A percentile compares a stretch with the other conserved stretches of the same genome.
phyloP scores from a whole-genome alignment of 139 green algal genomes.

The Coccomyxa sp. region DNA sequence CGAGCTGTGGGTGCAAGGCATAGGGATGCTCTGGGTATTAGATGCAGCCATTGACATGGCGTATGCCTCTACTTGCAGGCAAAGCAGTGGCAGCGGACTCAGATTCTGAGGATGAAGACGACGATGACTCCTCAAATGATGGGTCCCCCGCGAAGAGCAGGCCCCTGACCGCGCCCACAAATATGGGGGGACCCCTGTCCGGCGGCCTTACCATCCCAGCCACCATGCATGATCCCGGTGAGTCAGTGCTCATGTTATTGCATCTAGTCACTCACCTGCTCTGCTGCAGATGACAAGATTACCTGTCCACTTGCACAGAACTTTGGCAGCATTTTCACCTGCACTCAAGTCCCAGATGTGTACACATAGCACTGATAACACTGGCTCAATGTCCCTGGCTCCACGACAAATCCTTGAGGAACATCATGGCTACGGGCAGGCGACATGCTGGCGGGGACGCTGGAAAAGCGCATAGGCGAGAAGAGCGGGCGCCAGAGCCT shows the following conservation, averaged over 20 bases:
- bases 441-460: constrained; percentile 34
- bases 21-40: too few relatives aligned
- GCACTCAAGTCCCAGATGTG: too few relatives aligned
- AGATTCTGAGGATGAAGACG: constrained; percentile 17
- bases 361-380: constrained; percentile 14
- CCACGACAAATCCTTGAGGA: too few relatives aligned
- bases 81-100: neutral
- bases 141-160: neutral
- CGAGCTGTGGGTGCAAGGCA: too few relatives aligned
- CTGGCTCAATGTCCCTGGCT: too few relatives aligned
- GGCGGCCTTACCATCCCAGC: constrained; percentile 18
- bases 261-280: too few relatives aligned
- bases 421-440: too few relatives aligned
- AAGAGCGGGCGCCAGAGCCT: constrained; percentile 38
- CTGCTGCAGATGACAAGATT: too few relatives aligned
- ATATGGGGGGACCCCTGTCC: constrained; percentile 10
- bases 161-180: constrained; percentile 3
- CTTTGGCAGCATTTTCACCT: too few relatives aligned
- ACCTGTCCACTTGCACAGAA: too few relatives aligned
- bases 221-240: constrained; percentile 1
- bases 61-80: neutral
- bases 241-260: too few relatives aligned
- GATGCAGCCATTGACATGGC: too few relatives aligned
- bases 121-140: constrained; percentile 4
- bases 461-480: constrained; percentile 64